phyloP scores from a whole-genome alignment of 2,329 filamentous ascomycete species.

The Cercospora janseana region DNA sequence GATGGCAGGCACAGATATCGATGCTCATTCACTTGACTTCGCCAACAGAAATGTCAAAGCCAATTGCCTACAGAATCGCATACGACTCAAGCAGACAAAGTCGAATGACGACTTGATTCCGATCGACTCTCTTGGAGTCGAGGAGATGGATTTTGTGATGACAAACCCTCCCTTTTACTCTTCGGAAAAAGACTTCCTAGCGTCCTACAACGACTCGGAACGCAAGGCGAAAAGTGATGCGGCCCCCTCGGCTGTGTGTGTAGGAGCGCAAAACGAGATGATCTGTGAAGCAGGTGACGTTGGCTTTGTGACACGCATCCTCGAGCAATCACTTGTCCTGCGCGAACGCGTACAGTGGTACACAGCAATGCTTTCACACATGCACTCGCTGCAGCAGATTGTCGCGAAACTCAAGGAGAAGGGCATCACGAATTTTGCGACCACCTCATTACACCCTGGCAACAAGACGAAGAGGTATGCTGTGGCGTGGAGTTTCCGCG shows the following conservation, averaged over 20 bases:
- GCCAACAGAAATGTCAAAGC: conserved; percentile 65
- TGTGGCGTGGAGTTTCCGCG: conserved; percentile 79
- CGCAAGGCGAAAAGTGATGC: conserved; percentile 54
- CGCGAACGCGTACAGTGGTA: conserved; percentile 74
- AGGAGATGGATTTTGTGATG: conserved; percentile 76
- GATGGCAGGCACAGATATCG: conserved; percentile 63
- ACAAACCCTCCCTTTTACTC: conserved; percentile 93
- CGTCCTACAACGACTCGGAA: conserved; percentile 44
- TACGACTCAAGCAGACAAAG: conserved; percentile 63
- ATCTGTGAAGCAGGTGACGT: conserved; percentile 71
- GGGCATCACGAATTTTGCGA: conserved; percentile 72
- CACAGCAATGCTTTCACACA: conserved; percentile 84
- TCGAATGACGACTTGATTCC: conserved; percentile 59
- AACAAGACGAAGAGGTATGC: conserved; percentile 81
- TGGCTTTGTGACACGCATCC: conserved; percentile 68
- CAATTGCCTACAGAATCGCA: conserved; percentile 65
- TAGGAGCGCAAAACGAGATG: conserved; percentile 82
- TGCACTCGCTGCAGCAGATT: conserved; percentile 64
- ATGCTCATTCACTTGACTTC: conserved; percentile 64
- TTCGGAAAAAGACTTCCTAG: conserved; percentile 66
- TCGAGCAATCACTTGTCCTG: conserved; percentile 65
- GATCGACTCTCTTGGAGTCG: conserved; percentile 53
- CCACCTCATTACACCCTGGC: conserved; percentile 76
- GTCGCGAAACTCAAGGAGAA: conserved; percentile 56
- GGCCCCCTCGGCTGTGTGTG: conserved; percentile 66